Base-by-base conservation (phyloP, 805 yeast genomes). In the Teunomyces atbi region DNA sequence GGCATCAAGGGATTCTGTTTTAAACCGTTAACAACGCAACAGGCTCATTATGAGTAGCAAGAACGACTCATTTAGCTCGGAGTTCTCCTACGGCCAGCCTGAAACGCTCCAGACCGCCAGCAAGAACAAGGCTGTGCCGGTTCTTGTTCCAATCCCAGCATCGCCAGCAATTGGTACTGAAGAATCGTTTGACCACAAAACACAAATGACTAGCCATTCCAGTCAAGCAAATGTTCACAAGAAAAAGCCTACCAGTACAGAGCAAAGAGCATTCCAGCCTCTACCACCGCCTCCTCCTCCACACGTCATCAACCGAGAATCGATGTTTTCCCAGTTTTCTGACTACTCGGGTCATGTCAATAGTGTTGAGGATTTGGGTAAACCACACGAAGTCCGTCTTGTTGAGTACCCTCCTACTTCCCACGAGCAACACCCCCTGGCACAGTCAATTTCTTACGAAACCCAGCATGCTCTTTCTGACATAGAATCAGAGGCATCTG, bases 311-410 rank as follows among this genome's bases (percentile, higher is more conserved):
- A 44, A 45, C 18, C 37, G 56, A 20, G 54, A 48, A 42, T 50
- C 54, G 30, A 50, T 50, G 44, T 37, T 49, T 21, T 53, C 56
- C n/a, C 45, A 37, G 40, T 45, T 49, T 27, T 55, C 58, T 29
- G 55, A 56, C 46, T 50, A 53, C 41, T 52, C 56, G 6, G 61
- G 60, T 1, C 57, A 56, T 34, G 51, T 61, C 35, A 60, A 59
- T 18, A 44, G 54, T 38, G 65, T 61, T 1, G 62, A 52, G 28
- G 55, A 53, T 33, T 26, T 47, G 45, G 53, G 55, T 5, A 45
- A 47, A n/a, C 46, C 33, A n/a, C 42, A 26, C n/a, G n/a, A 28
- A 32, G 43, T 46, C 37, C 27, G 42, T 16, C 44, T 44, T 12
- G 46, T 42, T 10, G 36, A 40, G 36, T 15, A 19, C 15, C 23